These are phyloP conservation scores for Ophiocordyceps robertsii DNA, from an alignment of 2,329 filamentous ascomycete genomes.

Conservation along the genomic window DNA sequence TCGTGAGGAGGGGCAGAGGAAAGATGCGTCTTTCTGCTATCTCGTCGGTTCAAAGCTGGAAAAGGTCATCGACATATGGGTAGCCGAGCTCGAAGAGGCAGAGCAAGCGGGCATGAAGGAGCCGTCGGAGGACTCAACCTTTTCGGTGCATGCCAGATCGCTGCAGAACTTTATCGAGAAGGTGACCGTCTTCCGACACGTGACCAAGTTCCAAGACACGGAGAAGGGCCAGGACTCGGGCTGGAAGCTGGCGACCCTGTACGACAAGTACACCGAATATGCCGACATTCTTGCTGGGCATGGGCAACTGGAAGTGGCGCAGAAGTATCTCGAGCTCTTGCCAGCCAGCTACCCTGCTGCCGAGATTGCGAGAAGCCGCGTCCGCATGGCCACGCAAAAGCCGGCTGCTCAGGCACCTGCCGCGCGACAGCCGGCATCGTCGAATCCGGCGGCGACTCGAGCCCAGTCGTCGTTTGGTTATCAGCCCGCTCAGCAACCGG, in stretches of 20 bases:
- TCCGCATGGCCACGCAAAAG: constrained; percentile 66
- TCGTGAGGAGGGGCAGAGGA: constrained; percentile 61
- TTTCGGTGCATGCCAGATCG: constrained; percentile 79
- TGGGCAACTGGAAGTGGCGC: constrained; percentile 72
- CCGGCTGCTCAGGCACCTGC: constrained; percentile 12
- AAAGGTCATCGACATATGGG: constrained; percentile 94
- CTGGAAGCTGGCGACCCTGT: constrained; percentile 82
- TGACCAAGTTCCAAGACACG: constrained; percentile 77
- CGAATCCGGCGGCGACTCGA: constrained; percentile 21
- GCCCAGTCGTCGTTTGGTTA: constrained; percentile 29
- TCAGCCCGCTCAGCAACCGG: constrained; percentile 29
- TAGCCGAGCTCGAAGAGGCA: constrained; percentile 72
- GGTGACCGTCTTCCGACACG: constrained; percentile 89
- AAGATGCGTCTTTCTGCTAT: constrained; percentile 94
- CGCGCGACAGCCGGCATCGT: constrained; percentile 15
- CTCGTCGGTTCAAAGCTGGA: constrained; percentile 91
- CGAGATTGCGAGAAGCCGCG: constrained; percentile 71
- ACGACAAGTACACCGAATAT: constrained; percentile 94
- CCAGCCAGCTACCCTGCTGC: constrained; percentile 75
- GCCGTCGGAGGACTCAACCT: constrained; percentile 60
- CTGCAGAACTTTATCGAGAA: constrained; percentile 96
- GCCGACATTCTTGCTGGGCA: constrained; percentile 88
- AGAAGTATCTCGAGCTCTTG: constrained; percentile 82
- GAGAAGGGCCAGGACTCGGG: constrained; percentile 59
- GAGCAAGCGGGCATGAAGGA: constrained; percentile 64